Evolutionary conservation across 352 stramenopile species (phyloP), one percentile per base, ranked within the genome.

Genomic region (Phytopythium litorale): DNA sequence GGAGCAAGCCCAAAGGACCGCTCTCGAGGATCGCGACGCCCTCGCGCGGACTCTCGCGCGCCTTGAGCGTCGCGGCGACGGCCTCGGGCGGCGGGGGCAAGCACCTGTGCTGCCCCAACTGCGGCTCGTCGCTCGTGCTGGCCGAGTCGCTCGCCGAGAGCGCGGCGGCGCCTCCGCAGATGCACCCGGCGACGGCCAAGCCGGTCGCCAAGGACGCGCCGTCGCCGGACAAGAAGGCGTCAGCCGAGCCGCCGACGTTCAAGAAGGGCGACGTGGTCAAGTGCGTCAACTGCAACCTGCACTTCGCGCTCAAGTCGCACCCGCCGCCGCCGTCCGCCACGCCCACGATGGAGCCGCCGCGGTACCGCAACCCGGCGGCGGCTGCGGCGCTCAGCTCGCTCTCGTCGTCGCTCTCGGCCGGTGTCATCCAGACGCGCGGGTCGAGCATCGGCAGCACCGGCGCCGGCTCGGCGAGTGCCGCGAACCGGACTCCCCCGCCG

Each of bases 231-330:
- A 58, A 43, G 52, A 28, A 58, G 51, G 43, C 58, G 18, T 1
- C 42, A 15, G 5, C n/a, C 13, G 28, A 53, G 21, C n/a, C 55
- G 16, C 46, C 38, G 16, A 68, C 72, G 59, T 88, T 91, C 60
- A 89, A 89, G 72, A 83, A 90, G 55, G 81, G 81, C 21, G 84
- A 92, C 58, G 75, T 92, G 32, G 80, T 92, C 66, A 89, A 88
- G 55, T 92, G 84, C 65, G 75, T 75, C 45, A 75, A 50, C 32
- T 92, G 84, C 70, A 88, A 83, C 59, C 56, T 88, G 38, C 74
- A 91, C 69, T 92, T 89, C 63, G 80, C 81, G 3, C 76, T 92
- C 53, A 91, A 89, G 56, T 75, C 74, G 46, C 69, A 68, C 58
- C 54, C 62, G 21, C 60, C 51, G 30, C 64, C 35, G 33, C 58